A percentile compares a stretch with the other conserved stretches of the same genome.
Conservation (phyloP, 192 early-diverging fungal genomes). For the Linnemannia hyalina region DNA sequence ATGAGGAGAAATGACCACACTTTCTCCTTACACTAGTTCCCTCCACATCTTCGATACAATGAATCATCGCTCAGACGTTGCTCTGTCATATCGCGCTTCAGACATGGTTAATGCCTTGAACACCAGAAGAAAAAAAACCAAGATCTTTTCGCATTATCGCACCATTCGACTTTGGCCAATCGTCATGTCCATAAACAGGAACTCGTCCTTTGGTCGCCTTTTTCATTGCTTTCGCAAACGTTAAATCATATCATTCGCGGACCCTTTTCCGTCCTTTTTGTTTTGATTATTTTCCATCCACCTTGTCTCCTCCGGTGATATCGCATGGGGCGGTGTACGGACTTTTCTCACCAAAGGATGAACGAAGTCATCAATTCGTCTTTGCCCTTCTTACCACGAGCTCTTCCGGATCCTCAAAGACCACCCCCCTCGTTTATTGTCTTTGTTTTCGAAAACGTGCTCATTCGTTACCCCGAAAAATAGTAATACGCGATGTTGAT, state of each 20-base stretch:
- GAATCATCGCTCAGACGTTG: not conserved
- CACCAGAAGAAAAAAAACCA: not conserved
- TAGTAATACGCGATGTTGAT: not conserved
- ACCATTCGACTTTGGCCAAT: not conserved
- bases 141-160: not conserved
- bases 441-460: not conserved
- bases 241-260: not conserved
- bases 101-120: not conserved
- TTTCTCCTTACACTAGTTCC: not conserved
- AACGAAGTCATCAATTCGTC: too few relatives aligned
- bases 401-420: not conserved
- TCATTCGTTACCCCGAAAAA: not conserved
- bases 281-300: not conserved
- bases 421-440: not conserved
- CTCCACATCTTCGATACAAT: not conserved
- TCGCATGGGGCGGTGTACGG: not conserved
- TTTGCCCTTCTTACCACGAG: not conserved
- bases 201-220: not conserved
- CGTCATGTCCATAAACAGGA: conserved; percentile 4
- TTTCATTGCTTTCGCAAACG: not conserved
- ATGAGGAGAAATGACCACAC: not conserved
- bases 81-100: not conserved
- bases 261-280: not conserved
- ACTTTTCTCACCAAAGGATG: not conserved
- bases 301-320: not conserved